Evolutionary conservation across 2,329 filamentous ascomycete species (phyloP).

Genomic region (Diaporthe australafricana): DNA sequence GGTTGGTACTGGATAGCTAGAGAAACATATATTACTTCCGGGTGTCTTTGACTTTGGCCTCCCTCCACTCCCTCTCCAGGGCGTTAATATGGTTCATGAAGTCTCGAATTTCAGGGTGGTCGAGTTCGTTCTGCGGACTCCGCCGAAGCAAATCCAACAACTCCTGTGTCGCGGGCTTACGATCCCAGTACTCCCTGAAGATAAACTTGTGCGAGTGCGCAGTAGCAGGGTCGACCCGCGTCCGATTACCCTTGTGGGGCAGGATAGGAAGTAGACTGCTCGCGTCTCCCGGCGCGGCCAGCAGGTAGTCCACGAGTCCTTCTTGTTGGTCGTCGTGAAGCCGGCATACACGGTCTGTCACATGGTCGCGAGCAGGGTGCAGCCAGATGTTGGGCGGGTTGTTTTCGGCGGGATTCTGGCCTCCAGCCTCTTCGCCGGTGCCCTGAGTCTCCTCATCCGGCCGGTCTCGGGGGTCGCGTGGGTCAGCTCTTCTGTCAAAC

Average conservation of each 20-base stretch:
- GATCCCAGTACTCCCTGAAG: constrained; percentile 46
- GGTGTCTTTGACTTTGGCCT: background rate
- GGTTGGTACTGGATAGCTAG: background rate
- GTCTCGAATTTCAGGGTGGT: constrained; percentile 3
- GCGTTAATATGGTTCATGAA: background rate
- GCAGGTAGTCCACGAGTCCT: constrained; percentile 42
- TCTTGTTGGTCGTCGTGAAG: constrained; percentile 41
- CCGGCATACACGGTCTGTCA: constrained; percentile 42
- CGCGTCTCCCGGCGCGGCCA: constrained; percentile 30
- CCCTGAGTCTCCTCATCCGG: background rate
- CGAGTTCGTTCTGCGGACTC: background rate
- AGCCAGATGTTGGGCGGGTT: constrained; percentile 24
- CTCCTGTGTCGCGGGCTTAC: constrained; percentile 32
- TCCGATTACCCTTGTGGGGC: constrained; percentile 37
- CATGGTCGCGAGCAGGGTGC: constrained; percentile 6
- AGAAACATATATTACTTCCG: background rate
- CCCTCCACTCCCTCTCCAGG: background rate
- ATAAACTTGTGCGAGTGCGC: constrained; percentile 40
- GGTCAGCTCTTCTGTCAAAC: constrained; percentile 40
- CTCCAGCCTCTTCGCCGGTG: background rate
- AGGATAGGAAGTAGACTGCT: constrained; percentile 39
- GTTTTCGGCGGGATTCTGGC: background rate
- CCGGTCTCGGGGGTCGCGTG: constrained; percentile 7
- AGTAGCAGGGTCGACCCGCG: constrained; percentile 44
- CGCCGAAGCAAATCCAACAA: background rate